Percentiles rank a stretch among this genome's conserved stretches.
These are phyloP conservation scores for Lipomyces lipofer DNA, from an alignment of 805 yeast species.

Conservation along the genomic window DNA sequence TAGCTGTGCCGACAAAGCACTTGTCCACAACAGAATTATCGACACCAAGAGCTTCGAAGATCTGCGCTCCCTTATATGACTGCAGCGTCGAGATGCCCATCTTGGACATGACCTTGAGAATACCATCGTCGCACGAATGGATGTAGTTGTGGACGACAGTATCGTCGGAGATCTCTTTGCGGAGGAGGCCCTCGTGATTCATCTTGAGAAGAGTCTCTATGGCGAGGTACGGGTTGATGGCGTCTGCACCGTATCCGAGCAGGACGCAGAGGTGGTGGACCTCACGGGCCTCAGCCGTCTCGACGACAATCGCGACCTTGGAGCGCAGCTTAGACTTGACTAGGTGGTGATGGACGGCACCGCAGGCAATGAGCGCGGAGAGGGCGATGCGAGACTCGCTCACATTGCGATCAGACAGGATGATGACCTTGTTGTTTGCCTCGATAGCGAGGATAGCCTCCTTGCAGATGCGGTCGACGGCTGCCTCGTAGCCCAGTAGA, in stretches of 20 bases:
- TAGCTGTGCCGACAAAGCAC: slow-evolving; percentile 96
- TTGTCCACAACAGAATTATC: slow-evolving; percentile 93
- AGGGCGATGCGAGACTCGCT: slow-evolving; percentile 69
- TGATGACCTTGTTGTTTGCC: slow-evolving; percentile 68
- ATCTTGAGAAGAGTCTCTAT: slow-evolving; percentile 84
- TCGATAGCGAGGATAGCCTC: slow-evolving; percentile 85
- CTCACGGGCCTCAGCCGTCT: slow-evolving; percentile 96
- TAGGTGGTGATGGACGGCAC: slow-evolving; percentile 95
- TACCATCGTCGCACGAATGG: slow-evolving; percentile 84
- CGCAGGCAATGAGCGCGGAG: slow-evolving; percentile 87
- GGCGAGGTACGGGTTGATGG: slow-evolving; percentile 88
- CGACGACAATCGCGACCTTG: slow-evolving; percentile 85
- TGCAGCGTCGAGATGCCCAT: slow-evolving; percentile 99
- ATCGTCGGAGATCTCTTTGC: slow-evolving; percentile 54
- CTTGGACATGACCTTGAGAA: slow-evolving; percentile 95
- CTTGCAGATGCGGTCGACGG: slow-evolving; percentile 82
- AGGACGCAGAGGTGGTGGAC: slow-evolving; percentile 94
- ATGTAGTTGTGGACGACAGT: slow-evolving; percentile 75
- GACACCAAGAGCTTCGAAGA: slow-evolving; percentile 93
- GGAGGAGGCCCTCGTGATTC: slow-evolving; percentile 70
- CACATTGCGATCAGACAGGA: slow-evolving; percentile 71
- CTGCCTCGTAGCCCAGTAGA: slow-evolving; percentile 75
- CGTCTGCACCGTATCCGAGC: slow-evolving; percentile 97
- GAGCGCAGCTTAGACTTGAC: slow-evolving; percentile 96
- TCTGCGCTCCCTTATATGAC: slow-evolving; percentile 98